Conservation (phyloP, 345 rosid genomes). For the Balakata baccata region DNA sequence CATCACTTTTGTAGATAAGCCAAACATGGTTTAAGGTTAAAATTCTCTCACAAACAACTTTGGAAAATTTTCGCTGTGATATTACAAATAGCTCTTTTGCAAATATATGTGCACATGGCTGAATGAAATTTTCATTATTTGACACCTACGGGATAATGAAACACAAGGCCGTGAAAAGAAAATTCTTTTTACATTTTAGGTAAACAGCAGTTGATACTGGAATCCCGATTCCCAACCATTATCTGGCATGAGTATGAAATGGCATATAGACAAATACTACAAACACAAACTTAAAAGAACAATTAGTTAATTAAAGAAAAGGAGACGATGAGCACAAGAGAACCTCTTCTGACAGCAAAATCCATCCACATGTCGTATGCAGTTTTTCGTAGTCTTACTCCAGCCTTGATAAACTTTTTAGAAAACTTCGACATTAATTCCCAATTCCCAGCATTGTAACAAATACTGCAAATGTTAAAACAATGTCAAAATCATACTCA, state of each 20-base stretch:
- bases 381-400: conserved; percentile 60
- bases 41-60: neutral
- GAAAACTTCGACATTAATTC: conserved; percentile 57
- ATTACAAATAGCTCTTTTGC: neutral
- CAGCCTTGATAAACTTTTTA: conserved; percentile 57
- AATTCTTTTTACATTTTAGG: neutral
- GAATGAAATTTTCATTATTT: neutral
- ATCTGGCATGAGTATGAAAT: neutral
- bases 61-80: neutral
- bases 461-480: conserved; percentile 55
- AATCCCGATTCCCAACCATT: neutral
- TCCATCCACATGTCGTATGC: conserved; percentile 83
- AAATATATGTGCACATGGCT: neutral
- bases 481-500: conserved; percentile 16
- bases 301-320: conserved; percentile 10
- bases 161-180: neutral
- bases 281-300: neutral
- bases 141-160: neutral
- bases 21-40: neutral
- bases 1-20: neutral
- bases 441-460: conserved; percentile 62
- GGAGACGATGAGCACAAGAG: neutral
- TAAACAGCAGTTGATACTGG: neutral
- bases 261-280: neutral
- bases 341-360: conserved; percentile 72